These are phyloP conservation scores for Pythium myriotylum DNA, from an alignment of 352 stramenopile genomes.

Conservation along the genomic window DNA sequence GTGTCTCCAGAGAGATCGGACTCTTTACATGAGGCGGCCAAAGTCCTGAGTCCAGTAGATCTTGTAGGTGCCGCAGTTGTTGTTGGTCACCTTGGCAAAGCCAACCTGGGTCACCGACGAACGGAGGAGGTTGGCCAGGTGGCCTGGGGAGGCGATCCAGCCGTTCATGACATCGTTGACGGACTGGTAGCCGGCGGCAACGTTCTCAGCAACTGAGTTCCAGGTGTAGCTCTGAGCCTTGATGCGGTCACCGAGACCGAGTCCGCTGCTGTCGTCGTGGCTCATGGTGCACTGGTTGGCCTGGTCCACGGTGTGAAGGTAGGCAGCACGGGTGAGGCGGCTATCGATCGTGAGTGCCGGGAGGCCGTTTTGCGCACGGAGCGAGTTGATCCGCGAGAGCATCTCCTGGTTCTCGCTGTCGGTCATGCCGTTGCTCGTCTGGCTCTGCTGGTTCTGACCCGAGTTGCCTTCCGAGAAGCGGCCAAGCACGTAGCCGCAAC, in stretches of 20 bases:
- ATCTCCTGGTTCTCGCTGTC: not conserved
- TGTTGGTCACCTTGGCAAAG: not conserved
- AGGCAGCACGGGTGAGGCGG: not conserved
- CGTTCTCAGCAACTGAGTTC: conserved; percentile 11
- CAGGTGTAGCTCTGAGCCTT: not conserved
- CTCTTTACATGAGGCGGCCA: not conserved
- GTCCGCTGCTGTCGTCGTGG: conserved; percentile 1
- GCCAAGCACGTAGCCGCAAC: not conserved
- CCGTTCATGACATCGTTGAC: conserved; percentile 11
- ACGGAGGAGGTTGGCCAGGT: conserved; percentile 3
- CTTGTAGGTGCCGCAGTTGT: conserved; percentile 2
- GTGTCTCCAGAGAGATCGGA: too few relatives aligned
- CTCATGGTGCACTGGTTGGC: conserved; percentile 13
- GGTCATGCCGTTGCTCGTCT: not conserved
- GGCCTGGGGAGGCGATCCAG: conserved; percentile 14
- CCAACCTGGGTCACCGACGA: not conserved
- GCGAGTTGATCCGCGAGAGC: not conserved
- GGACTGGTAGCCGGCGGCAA: conserved; percentile 4
- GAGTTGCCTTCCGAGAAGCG: not conserved
- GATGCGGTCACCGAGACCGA: not conserved
- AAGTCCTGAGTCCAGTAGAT: conserved; percentile 1
- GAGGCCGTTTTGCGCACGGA: not conserved
- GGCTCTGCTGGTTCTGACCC: not conserved
- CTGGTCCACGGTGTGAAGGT: conserved; percentile 3
- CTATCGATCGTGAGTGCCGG: not conserved